A percentile compares a stretch with the other conserved stretches of the same genome.
These are phyloP conservation scores for Tripidium arundinaceum DNA, from an alignment of 202 grass and related monocot genomes.

Conservation along the genomic window DNA sequence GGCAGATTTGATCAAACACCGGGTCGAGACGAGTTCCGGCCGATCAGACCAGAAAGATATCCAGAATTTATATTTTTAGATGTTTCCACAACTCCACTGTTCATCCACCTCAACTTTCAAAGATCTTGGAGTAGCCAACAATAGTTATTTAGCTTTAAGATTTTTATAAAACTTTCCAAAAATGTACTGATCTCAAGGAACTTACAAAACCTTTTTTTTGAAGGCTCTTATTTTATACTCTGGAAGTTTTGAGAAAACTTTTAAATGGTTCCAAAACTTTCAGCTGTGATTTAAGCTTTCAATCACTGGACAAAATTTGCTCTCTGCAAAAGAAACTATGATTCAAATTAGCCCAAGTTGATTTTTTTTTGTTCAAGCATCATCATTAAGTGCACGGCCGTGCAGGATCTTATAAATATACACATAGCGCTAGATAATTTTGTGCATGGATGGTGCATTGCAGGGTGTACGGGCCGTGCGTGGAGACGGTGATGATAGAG, in stretches of 20 bases:
- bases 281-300: not conserved
- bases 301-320: not conserved
- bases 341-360: not conserved
- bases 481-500: slow-evolving; percentile 62
- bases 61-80: too few relatives aligned
- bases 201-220: too few relatives aligned
- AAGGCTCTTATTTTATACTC: not conserved
- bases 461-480: slow-evolving; percentile 54
- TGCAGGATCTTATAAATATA: not conserved
- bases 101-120: too few relatives aligned
- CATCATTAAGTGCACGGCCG: not conserved
- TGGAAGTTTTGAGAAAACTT: too few relatives aligned
- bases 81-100: too few relatives aligned
- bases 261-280: not conserved
- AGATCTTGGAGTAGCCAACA: too few relatives aligned
- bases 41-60: too few relatives aligned
- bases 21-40: too few relatives aligned
- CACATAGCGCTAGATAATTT: not conserved
- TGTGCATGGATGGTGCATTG: slow-evolving; percentile 9
- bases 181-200: too few relatives aligned
- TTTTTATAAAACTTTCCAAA: too few relatives aligned
- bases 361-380: not conserved
- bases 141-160: too few relatives aligned
- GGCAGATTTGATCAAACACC: too few relatives aligned
- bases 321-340: not conserved